Evolutionary conservation across 2,329 filamentous ascomycete genomes (phyloP).

Genomic region (Salinomyces thailandicus): DNA sequence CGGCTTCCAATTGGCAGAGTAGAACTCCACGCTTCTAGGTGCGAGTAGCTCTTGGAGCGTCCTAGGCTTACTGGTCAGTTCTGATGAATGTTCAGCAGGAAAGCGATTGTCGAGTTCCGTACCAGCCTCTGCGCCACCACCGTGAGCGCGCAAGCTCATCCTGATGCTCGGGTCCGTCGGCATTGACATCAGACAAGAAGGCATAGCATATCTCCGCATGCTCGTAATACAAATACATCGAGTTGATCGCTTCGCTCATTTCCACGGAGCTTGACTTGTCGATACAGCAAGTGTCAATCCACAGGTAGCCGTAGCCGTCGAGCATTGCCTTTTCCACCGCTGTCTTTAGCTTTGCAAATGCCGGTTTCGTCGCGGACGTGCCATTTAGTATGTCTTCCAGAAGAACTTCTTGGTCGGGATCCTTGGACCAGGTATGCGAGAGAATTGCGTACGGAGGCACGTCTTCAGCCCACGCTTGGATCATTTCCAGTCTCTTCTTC

Average conservation of each 20-base stretch:
- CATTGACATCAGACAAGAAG: slow-evolving; percentile 1
- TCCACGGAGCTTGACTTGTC: slow-evolving; percentile 8
- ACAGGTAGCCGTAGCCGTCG: not conserved
- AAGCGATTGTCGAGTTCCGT: too few relatives aligned
- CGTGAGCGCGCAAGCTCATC: not conserved
- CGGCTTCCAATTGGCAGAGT: not conserved
- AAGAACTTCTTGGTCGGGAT: slow-evolving; percentile 4
- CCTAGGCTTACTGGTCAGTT: slow-evolving; percentile 4
- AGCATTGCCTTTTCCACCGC: slow-evolving; percentile 6
- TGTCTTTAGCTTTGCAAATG: slow-evolving; percentile 6
- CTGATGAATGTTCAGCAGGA: too few relatives aligned
- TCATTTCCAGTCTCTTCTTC: slow-evolving; percentile 5
- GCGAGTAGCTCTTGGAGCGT: slow-evolving; percentile 16
- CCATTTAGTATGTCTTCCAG: slow-evolving; percentile 5
- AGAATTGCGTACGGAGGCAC: slow-evolving; percentile 25
- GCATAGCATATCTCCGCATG: not conserved
- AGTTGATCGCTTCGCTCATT: slow-evolving; percentile 11
- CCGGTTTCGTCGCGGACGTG: slow-evolving; percentile 2
- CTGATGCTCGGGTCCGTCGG: not conserved
- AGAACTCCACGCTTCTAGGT: slow-evolving; percentile 3
- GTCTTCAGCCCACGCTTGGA: slow-evolving; percentile 4
- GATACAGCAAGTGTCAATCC: slow-evolving; percentile 10
- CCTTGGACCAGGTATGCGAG: slow-evolving; percentile 24
- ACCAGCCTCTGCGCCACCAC: not conserved
- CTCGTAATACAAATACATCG: slow-evolving; percentile 6